These are phyloP conservation scores for Talaromyces sp. DNA, from an alignment of 2,329 filamentous ascomycete genomes.

Conservation along the genomic window DNA sequence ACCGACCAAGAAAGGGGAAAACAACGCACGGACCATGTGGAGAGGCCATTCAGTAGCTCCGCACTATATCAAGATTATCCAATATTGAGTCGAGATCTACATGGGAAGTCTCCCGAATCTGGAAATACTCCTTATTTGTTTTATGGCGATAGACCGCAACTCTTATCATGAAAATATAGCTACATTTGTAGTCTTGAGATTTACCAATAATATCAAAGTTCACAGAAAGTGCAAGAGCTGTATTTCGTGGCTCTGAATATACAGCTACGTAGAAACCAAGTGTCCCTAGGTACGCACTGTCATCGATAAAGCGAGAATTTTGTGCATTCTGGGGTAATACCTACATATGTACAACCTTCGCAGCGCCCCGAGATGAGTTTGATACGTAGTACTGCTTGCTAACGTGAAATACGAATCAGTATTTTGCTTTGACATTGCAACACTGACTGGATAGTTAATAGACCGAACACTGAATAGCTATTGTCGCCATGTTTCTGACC, in stretches of 20 bases:
- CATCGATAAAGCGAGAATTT: background rate
- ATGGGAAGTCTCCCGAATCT: background rate
- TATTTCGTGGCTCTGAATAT: background rate
- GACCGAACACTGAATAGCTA: background rate
- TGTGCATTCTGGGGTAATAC: background rate
- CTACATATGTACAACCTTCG: background rate
- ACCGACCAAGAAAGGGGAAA: background rate
- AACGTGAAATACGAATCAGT: background rate
- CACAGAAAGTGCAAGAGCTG: background rate
- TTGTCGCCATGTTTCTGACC: background rate
- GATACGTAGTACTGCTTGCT: background rate
- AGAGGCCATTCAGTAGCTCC: background rate
- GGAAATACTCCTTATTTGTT: background rate
- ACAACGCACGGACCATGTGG: conserved; percentile 4
- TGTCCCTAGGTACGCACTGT: background rate
- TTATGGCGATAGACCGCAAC: background rate
- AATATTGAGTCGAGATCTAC: conserved; percentile 12
- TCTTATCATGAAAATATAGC: background rate
- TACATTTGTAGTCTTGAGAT: no score
- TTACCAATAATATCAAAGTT: background rate
- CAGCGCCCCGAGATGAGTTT: background rate
- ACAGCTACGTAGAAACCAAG: background rate
- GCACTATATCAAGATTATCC: background rate
- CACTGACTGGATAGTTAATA: background rate
- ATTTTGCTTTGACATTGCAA: background rate